Conservation (phyloP, 768 basidiomycete genomes). For the Hygrophoropsis aurantiaca region DNA sequence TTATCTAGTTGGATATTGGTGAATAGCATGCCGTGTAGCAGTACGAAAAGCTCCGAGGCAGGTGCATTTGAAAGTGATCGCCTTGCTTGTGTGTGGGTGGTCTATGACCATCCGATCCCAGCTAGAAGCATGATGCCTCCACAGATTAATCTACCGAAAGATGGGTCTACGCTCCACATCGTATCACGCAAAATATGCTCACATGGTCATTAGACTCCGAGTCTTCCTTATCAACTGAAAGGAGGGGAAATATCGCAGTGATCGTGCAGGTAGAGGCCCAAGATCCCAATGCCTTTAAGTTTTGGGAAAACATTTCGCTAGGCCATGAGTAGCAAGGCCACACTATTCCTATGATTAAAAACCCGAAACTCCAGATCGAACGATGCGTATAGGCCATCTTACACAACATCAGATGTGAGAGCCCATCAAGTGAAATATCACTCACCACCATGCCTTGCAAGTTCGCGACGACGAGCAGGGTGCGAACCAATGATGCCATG, state of each 20-base stretch:
- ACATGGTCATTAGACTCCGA: slow-evolving; percentile 60
- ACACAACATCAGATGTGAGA: slow-evolving; percentile 3
- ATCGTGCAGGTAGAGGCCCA: slow-evolving; percentile 55
- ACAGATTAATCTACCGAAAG: slow-evolving; percentile 41
- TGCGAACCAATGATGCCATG: slow-evolving; percentile 22
- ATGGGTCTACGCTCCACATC: slow-evolving; percentile 9
- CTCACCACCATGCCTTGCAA: slow-evolving; percentile 76
- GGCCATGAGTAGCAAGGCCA: slow-evolving; percentile 68
- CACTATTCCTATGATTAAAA: slow-evolving; percentile 52
- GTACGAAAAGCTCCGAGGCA: slow-evolving; percentile 79
- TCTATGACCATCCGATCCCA: too few relatives aligned
- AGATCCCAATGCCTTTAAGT: slow-evolving; percentile 23
- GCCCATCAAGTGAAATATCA: slow-evolving; percentile 9
- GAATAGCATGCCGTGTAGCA: slow-evolving; percentile 96
- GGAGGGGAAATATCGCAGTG: slow-evolving; percentile 68
- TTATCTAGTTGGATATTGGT: slow-evolving; percentile 93
- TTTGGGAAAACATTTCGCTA: slow-evolving; percentile 21
- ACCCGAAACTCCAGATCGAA: slow-evolving; percentile 70
- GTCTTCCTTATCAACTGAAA: slow-evolving; percentile 75
- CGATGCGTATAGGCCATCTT: slow-evolving; percentile 74
- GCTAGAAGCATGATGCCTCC: slow-evolving; percentile 43
- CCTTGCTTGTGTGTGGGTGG: slow-evolving; percentile 55
- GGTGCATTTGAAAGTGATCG: slow-evolving; percentile 75
- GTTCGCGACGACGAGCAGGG: slow-evolving; percentile 36
- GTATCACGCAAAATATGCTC: slow-evolving; percentile 21